Evolutionary conservation across 2,329 filamentous ascomycete species (phyloP).

Genomic region (Colletotrichum tabaci): DNA sequence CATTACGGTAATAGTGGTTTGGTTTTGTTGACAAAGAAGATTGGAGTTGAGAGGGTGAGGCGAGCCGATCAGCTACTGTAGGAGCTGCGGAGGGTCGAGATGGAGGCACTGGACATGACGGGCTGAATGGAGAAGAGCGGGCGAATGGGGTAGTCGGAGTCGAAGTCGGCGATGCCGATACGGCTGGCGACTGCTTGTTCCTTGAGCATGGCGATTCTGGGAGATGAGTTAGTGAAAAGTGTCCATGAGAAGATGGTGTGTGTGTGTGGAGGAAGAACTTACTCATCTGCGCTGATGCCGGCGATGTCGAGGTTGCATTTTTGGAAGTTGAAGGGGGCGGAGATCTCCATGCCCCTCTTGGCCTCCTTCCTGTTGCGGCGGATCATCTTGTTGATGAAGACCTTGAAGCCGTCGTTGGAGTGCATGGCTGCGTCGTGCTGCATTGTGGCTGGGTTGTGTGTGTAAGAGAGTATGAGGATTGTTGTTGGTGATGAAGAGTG

Average conservation of each 20-base stretch:
- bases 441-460: constrained; percentile 14
- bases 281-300: constrained; percentile 73
- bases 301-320: constrained; percentile 67
- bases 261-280: constrained; percentile 50
- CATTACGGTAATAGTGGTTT: constrained; percentile 6
- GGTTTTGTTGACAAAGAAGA: constrained; percentile 6
- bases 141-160: constrained; percentile 32
- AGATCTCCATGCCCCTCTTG: constrained; percentile 63
- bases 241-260: neutral
- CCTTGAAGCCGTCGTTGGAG: constrained; percentile 60
- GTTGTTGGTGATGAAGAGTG: neutral
- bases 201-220: constrained; percentile 64
- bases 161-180: constrained; percentile 60
- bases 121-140: constrained; percentile 38
- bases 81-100: constrained; percentile 36
- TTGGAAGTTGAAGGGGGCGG: constrained; percentile 72
- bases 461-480: neutral
- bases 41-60: neutral
- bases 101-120: constrained; percentile 34
- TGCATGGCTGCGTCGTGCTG: constrained; percentile 45
- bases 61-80: constrained; percentile 11
- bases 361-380: constrained; percentile 59
- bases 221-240: constrained; percentile 23
- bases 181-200: constrained; percentile 67
- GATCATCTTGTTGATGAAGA: constrained; percentile 61